Evolutionary conservation across 306 rosid genomes (phyloP).

Genomic region (Glycine latifolia): DNA sequence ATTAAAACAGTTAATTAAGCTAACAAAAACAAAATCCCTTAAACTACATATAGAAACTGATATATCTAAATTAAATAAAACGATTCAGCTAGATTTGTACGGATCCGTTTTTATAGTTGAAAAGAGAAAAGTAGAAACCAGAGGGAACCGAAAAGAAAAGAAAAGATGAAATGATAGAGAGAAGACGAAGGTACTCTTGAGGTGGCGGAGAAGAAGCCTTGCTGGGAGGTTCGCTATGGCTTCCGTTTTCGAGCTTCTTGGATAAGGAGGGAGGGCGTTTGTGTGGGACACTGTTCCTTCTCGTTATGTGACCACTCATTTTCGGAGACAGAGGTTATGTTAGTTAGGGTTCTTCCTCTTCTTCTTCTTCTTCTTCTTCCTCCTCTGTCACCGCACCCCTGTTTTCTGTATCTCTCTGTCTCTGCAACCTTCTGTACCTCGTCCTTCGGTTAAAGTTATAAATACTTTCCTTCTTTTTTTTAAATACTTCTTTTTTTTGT

Average conservation of each 20-base stretch:
- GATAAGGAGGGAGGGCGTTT: constrained; percentile 64
- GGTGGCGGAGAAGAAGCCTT: constrained; percentile 77
- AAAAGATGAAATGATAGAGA: background rate
- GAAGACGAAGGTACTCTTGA: constrained; percentile 46
- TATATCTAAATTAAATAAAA: background rate
- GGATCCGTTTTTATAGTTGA: background rate
- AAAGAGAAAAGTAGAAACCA: background rate
- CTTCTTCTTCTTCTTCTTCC: too few relatives aligned
- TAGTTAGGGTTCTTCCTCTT: constrained; percentile 34
- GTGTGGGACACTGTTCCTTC: constrained; percentile 60
- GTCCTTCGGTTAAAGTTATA: background rate
- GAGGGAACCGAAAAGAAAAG: background rate
- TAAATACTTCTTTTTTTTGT: background rate
- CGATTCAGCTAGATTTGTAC: background rate
- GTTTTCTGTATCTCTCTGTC: constrained; percentile 8
- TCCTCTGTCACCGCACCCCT: constrained; percentile 25
- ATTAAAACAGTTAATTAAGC: background rate
- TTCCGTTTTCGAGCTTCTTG: constrained; percentile 65
- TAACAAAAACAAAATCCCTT: constrained; percentile 10
- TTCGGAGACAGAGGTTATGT: constrained; percentile 10
- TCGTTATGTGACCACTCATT: constrained; percentile 72
- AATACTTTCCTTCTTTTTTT: background rate
- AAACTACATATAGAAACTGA: background rate
- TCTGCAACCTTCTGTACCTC: constrained; percentile 5
- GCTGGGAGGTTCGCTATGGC: constrained; percentile 56